A percentile compares a stretch with the other conserved stretches of the same genome.
Conservation (phyloP, 2,329 filamentous ascomycete species). For the Colletotrichum sublineola region DNA sequence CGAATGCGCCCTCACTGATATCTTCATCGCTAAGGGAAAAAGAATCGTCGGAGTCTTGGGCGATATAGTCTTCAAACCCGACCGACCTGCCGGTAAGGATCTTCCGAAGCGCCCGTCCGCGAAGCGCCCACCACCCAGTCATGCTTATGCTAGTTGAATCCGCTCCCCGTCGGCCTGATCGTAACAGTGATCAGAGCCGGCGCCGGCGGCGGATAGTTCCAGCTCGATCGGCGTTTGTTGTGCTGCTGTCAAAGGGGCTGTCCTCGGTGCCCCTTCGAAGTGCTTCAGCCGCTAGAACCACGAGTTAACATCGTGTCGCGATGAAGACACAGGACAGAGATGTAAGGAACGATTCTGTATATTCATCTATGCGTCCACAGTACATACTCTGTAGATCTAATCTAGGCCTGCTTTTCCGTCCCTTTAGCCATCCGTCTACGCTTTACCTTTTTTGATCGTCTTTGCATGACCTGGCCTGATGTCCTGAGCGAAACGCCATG, state of each 20-base stretch:
- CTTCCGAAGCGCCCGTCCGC: not conserved
- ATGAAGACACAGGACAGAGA: not conserved
- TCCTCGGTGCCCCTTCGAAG: not conserved
- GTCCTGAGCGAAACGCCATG: conserved; percentile 1
- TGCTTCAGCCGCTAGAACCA: not conserved
- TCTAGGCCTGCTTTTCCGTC: not conserved
- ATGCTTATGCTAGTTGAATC: conserved; percentile 2
- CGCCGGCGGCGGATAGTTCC: not conserved
- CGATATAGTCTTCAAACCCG: too few species aligned
- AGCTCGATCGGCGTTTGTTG: not conserved
- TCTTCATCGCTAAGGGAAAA: too few species aligned
- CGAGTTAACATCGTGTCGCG: not conserved
- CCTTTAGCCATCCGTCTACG: conserved; percentile 13
- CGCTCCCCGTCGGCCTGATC: not conserved
- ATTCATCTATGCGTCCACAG: not conserved
- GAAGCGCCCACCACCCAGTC: not conserved
- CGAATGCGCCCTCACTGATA: too few species aligned
- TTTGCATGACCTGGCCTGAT: not conserved
- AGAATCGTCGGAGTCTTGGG: too few species aligned
- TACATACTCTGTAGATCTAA: conserved; percentile 3
- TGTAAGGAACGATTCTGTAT: not conserved
- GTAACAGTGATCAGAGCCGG: not conserved
- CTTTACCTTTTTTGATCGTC: conserved; percentile 4
- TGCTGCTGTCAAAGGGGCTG: not conserved
- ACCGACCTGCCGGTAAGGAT: too few species aligned